These are phyloP conservation scores for Cynanchum wilfordii DNA, from an alignment of 257 asterid species.

Conservation along the genomic window DNA sequence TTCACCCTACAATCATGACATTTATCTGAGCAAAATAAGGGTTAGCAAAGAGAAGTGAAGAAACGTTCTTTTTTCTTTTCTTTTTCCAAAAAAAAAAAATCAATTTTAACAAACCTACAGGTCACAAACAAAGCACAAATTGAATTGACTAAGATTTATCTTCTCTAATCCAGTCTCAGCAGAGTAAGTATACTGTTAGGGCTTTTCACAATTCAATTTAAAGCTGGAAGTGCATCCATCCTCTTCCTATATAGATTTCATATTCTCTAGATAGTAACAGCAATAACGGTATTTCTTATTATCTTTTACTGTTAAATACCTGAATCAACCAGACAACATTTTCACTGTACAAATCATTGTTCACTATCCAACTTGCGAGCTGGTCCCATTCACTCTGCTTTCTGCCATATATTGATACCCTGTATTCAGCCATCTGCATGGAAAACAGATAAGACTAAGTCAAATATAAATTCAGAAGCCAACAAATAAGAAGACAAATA, in stretches of 20 bases:
- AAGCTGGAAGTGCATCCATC: neutral
- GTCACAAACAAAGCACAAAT: too few relatives aligned
- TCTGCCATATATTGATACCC: constrained; percentile 89
- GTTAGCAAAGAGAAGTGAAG: too few relatives aligned
- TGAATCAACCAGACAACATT: constrained; percentile 98
- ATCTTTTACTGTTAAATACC: constrained; percentile 33
- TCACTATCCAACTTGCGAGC: constrained; percentile 94
- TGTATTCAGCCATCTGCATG: constrained; percentile 94
- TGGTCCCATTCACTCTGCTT: constrained; percentile 99
- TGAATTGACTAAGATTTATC: too few relatives aligned
- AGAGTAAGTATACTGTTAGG: neutral
- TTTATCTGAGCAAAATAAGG: too few relatives aligned
- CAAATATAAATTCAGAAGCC: constrained; percentile 7
- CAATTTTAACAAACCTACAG: too few relatives aligned
- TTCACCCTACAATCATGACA: too few relatives aligned
- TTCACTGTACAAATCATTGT: constrained; percentile 78
- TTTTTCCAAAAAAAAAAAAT: too few relatives aligned
- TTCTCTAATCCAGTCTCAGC: neutral
- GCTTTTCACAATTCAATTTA: neutral
- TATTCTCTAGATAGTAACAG: neutral
- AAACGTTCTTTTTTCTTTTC: too few relatives aligned
- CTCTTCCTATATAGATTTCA: neutral
- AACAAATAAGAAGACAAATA: constrained; percentile 14
- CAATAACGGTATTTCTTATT: neutral
- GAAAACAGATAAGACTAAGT: constrained; percentile 19